Conservation (phyloP, 768 basidiomycete species). For the Agrocybe praecox region DNA sequence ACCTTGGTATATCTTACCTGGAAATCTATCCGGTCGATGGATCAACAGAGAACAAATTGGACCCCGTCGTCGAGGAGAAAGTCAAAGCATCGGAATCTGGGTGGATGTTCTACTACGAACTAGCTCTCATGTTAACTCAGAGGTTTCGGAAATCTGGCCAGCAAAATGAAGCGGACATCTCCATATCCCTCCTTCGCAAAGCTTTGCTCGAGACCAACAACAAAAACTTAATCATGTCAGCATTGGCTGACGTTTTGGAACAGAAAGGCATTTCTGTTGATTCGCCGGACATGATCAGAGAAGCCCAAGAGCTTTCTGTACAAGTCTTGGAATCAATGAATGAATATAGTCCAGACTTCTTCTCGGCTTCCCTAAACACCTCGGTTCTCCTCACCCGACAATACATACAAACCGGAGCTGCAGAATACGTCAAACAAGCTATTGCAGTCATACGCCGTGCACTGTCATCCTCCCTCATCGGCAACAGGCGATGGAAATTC, state of each 20-base stretch:
- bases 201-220: conserved; percentile 1
- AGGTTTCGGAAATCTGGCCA: conserved; percentile 3
- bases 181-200: conserved; percentile 1
- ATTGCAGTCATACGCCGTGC: conserved; percentile 3
- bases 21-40: conserved; percentile 5
- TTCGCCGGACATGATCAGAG: conserved; percentile 3
- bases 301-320: conserved; percentile 8
- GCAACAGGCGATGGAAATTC: conserved; percentile 7
- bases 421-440: conserved; percentile 7
- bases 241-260: conserved; percentile 7
- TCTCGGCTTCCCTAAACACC: background rate
- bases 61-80: background rate
- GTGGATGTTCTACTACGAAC: conserved; percentile 10
- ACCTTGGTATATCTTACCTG: conserved; percentile 10
- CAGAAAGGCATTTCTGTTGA: conserved; percentile 3
- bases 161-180: background rate
- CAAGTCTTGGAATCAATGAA: background rate
- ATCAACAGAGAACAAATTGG: background rate
- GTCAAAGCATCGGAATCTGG: conserved; percentile 4
- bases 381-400: background rate
- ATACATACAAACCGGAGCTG: conserved; percentile 5
- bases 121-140: conserved; percentile 1
- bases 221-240: background rate
- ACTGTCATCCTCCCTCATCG: background rate
- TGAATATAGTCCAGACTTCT: conserved; percentile 1